Evolutionary conservation across 2,329 filamentous ascomycete genomes (phyloP), one percentile per base, ranked within the genome.

Genomic region (Fragosphaeria purpurea): DNA sequence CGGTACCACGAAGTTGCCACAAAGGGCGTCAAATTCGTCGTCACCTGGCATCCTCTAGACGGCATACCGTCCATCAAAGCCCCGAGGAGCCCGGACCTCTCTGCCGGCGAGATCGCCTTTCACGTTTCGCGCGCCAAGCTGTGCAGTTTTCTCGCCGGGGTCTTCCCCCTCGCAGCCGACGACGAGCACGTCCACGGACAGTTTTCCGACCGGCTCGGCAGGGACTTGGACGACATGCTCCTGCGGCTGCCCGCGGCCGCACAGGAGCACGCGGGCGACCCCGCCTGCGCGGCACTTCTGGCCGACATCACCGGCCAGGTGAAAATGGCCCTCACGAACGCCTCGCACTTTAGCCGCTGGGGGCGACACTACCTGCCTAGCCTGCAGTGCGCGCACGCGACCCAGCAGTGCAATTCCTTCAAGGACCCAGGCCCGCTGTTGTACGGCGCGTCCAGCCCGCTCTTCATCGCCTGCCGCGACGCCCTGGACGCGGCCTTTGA

Each of bases 361-460:
- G 79, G 79, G 7, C 58, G 60, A 5, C 78, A 82, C 60, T 83
- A 77, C 59, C 69, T 83, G 6, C 73, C 73, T 0, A 77, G 75
- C 6, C 66, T 82, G 2, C 72, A 75, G 32, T 70, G 74, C 53
- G 78, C 79, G 0, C 77, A 83, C 56, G 66, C 68, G 1, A 68
- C 71, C 31, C 80, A 83, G 61, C 63, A 75, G 8, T 80, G 79
- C 65, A 81, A 80, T 59, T 75, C 74, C 0, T 82, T 82, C 70
- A 80, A 81, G 58, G 80, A 83, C 53, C 65, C 73, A 0, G 79
- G 79, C 0, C 76, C 79, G 4, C 68, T 77, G 6, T 67, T 70
- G 54, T 83, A 82, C 56, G 72, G 77, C 12, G 57, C 57, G 0
- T 60, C 69, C 1, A 79, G 74, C 47, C 67, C 71, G 0, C 65